Base-by-base conservation (phyloP, 495 filamentous ascomycete genomes). In the Talaromyces wortmannii region DNA sequence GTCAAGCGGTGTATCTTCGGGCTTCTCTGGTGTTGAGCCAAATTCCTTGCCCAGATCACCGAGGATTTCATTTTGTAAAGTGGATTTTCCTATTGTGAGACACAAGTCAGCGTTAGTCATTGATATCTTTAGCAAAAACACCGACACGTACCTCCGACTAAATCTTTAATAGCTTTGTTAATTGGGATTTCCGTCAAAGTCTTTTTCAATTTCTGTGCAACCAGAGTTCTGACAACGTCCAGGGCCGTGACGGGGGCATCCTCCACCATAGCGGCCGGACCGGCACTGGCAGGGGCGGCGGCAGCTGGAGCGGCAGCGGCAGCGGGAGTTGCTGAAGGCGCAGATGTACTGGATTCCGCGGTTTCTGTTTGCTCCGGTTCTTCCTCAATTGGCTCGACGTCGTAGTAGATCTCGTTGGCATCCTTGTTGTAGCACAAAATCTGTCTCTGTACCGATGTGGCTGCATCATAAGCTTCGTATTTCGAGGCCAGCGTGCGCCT, bases 401-500 rank as follows among this genome's bases (percentile, higher is more conserved):
- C 92, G 69, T 99, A 99, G 77, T 99, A 99, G 60, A 99, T 99
- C 68, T 97, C 94, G 68, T 96, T 97, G 8, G 91, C 90, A 67
- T 99, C 94, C 71, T 99, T 99, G 73, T 95, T 97, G 79, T 97
- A 99, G 78, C 94, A 97, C 43, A 97, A 83, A 70, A 99, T 97
- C 72, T 97, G 92, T 61, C 94, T 84, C 68, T 97, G 91, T 15
- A 96, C 84, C 0, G 91, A 96, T 62, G 90, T 91, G 31, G 94
- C 94, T 31, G 95, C 94, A 72, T 99, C 94, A 68, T 96, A 96
- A 56, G 94, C 92, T 81, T 99, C 95, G 73, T 99, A 99, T 71
- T 97, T 97, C 61, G 92, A 89, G 46, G 92, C 90, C 33, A 99
- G 79, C 31, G 94, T 99, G 57, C 94, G 82, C 74, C 92, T 94